A percentile compares a stretch with the other conserved stretches of the same genome.
phyloP scores from a whole-genome alignment of 2,329 filamentous ascomycete genomes.

The Xylariaceae sp. region DNA sequence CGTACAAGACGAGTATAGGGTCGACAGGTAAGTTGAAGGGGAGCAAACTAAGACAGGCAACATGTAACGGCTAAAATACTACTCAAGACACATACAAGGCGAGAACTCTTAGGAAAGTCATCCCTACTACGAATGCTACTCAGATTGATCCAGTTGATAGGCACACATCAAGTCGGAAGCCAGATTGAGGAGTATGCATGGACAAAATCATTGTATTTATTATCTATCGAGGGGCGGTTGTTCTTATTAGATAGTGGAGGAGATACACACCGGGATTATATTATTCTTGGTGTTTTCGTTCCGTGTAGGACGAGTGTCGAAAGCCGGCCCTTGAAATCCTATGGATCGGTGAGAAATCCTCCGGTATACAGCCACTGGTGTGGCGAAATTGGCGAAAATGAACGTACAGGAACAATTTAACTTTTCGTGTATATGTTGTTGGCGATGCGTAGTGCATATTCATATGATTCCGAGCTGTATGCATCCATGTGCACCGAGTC shows the following conservation, averaged over 20 bases:
- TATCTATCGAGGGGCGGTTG: conserved; percentile 13
- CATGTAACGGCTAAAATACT: too few species aligned
- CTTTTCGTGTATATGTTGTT: neutral
- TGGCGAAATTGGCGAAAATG: conserved; percentile 1
- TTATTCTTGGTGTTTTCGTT: conserved; percentile 4
- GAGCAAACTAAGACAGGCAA: too few species aligned
- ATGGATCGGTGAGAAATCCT: conserved; percentile 18
- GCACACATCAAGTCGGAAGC: neutral
- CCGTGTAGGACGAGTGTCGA: neutral
- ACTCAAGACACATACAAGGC: too few species aligned
- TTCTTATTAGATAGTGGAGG: conserved; percentile 22
- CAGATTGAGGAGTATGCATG: neutral
- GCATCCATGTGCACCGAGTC: conserved; percentile 29
- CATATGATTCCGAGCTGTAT: conserved; percentile 24
- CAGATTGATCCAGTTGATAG: neutral
- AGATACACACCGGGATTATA: conserved; percentile 34
- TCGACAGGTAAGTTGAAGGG: too few species aligned
- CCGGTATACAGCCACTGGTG: neutral
- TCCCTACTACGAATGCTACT: too few species aligned
- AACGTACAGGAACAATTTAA: conserved; percentile 10
- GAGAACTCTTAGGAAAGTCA: too few species aligned
- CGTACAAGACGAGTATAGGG: too few species aligned
- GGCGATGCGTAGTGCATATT: conserved; percentile 1
- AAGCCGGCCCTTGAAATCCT: conserved; percentile 8
- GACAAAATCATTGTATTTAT: neutral